Conservation (phyloP, 1,284 basidiomycete species). For the Ustilago vetiveriae region DNA sequence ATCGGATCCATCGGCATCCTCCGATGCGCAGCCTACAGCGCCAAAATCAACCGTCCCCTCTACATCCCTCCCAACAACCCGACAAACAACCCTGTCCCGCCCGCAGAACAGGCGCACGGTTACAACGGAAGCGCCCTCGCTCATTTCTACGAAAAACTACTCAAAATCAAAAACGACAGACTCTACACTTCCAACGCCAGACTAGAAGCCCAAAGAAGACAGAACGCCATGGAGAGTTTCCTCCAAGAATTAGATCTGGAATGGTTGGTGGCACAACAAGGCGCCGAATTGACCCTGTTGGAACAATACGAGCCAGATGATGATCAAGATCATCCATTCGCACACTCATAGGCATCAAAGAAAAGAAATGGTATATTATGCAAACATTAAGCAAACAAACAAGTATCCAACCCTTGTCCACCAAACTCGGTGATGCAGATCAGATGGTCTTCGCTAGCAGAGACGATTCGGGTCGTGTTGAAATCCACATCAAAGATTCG, state of each 20-base stretch:
- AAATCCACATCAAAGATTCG: slow-evolving; percentile 54
- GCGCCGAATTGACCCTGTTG: slow-evolving; percentile 38
- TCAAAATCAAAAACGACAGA: slow-evolving; percentile 34
- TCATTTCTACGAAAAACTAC: slow-evolving; percentile 83
- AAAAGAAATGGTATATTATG: too few relatives aligned
- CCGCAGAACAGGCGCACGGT: slow-evolving; percentile 59
- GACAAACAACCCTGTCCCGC: slow-evolving; percentile 29
- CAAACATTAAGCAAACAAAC: slow-evolving; percentile 29
- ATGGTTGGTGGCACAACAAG: slow-evolving; percentile 55
- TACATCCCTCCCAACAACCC: slow-evolving; percentile 69
- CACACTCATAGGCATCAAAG: too few relatives aligned
- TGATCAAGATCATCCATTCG: neutral
- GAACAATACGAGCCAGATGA: slow-evolving; percentile 1
- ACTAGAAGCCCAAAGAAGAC: slow-evolving; percentile 77
- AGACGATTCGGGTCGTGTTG: slow-evolving; percentile 49
- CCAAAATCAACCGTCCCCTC: slow-evolving; percentile 76
- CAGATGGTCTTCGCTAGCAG: slow-evolving; percentile 48
- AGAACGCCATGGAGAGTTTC: slow-evolving; percentile 70
- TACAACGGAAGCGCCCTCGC: slow-evolving; percentile 75
- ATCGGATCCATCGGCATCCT: slow-evolving; percentile 90
- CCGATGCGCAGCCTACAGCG: slow-evolving; percentile 84
- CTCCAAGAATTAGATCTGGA: slow-evolving; percentile 55
- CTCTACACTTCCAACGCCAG: slow-evolving; percentile 75
- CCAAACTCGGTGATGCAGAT: slow-evolving; percentile 52
- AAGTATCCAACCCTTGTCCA: slow-evolving; percentile 32